Percentiles rank a stretch among this genome's conserved stretches.
These are phyloP conservation scores for Takashimella tepidaria DNA, from an alignment of 1,284 basidiomycete genomes.

Conservation along the genomic window DNA sequence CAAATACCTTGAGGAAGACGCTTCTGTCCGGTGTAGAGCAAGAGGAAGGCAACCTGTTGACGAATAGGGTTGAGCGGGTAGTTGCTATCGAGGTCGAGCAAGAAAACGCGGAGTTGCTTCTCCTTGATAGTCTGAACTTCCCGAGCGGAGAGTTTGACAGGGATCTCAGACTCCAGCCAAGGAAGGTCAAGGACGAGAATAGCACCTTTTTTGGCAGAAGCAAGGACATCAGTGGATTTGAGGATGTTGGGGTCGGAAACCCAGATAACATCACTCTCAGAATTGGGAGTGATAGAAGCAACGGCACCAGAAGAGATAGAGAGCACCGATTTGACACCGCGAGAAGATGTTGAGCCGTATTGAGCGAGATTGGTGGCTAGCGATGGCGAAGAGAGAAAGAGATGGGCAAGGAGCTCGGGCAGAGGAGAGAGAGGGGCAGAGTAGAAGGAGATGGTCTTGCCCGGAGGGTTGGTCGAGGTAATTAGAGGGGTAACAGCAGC, in stretches of 20 bases:
- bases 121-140: constrained; percentile 44
- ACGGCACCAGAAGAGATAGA: constrained; percentile 28
- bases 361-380: constrained; percentile 40
- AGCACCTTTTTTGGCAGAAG: constrained; percentile 36
- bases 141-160: constrained; percentile 40
- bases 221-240: constrained; percentile 43
- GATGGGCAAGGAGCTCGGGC: constrained; percentile 44
- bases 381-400: constrained; percentile 46
- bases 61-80: constrained; percentile 38
- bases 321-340: constrained; percentile 46
- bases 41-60: constrained; percentile 48
- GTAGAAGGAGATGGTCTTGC: constrained; percentile 50
- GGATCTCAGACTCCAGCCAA: constrained; percentile 46
- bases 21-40: constrained; percentile 46
- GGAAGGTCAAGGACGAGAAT: constrained; percentile 47
- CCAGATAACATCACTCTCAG: constrained; percentile 43
- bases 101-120: constrained; percentile 47
- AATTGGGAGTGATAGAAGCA: constrained; percentile 17
- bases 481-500: constrained; percentile 27
- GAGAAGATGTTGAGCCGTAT: constrained; percentile 42
- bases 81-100: constrained; percentile 38
- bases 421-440: constrained; percentile 41
- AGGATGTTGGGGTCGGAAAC: constrained; percentile 46
- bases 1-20: constrained; percentile 39
- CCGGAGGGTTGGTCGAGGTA: constrained; percentile 16